Evolutionary conservation across 345 rosid species (phyloP), one percentile per base, ranked within the genome.

Genomic region (Acer negundo): DNA sequence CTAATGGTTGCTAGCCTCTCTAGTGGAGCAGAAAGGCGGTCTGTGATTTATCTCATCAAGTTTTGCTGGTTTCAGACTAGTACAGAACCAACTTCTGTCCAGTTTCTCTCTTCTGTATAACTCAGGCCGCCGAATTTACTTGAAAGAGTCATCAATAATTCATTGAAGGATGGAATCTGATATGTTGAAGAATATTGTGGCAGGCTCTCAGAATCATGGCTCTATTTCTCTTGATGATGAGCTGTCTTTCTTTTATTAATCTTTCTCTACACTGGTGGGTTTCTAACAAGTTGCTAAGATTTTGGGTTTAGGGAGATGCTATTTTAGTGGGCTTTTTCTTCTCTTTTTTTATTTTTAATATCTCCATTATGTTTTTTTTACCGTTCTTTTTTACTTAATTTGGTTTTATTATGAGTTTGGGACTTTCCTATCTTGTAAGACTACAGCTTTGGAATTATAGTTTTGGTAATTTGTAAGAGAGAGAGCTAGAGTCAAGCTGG

Each of bases 1-100:
- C 82, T 62, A 82, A 81, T 80, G 85, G 87, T 77, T 84, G 74
- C 86, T 89, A 86, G 80, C 66, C 67, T 67, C 67, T 67, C 51
- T 75, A 61, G 44, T 72, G 23, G 70, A 70, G 59, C 66, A 20
- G 62, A 62, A 65, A 69, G 84, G 86, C 67, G 70, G 78, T 63
- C 53, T 28, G 58, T 62, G 77, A 26, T 59, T 51, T 17, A 53
- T 51, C 44, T 12, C 0, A 10, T 26, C 51, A 63, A 70, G 65
- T 35, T 72, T 81, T 73, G 40, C 78, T 40, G 75, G 58, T 66
- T 47, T 76, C 62, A 62, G 47, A 56, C 26, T 66, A 9, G 56
- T 35, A 75, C 51, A 55, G 62, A 40, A 31, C 42, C 67, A 64
- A 61, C 58, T 62, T 62, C 68, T 44, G 76, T 55, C 68, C 26